phyloP scores from a whole-genome alignment of 768 basidiomycete genomes.

The Suillus brevipes region DNA sequence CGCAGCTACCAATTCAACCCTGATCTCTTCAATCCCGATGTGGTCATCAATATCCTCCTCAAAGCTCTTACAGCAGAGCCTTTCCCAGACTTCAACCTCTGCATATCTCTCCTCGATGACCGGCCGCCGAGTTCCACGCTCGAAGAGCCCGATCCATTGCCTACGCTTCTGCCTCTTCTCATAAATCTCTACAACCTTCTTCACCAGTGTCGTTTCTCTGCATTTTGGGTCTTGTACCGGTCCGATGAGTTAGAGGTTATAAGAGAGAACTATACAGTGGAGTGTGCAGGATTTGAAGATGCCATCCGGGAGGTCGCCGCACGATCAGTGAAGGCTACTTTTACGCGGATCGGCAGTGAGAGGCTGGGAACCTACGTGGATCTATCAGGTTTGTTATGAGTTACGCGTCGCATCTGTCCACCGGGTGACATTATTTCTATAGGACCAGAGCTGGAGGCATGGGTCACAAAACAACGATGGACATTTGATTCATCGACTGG shows the following conservation, averaged over 20 bases:
- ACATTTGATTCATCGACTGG: constrained; percentile 49
- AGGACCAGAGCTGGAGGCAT: constrained; percentile 61
- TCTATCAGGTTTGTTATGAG: constrained; percentile 50
- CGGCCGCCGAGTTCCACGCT: constrained; percentile 50
- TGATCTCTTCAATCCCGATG: constrained; percentile 88
- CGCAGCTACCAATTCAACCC: constrained; percentile 94
- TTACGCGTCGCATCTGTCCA: constrained; percentile 1
- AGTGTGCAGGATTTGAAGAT: constrained; percentile 81
- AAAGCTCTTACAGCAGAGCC: constrained; percentile 86
- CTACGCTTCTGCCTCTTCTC: constrained; percentile 65
- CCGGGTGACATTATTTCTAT: background rate
- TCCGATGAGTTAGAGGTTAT: constrained; percentile 70
- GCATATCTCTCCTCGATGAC: constrained; percentile 88
- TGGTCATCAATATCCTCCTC: constrained; percentile 92
- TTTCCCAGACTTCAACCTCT: constrained; percentile 92
- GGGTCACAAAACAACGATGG: constrained; percentile 71
- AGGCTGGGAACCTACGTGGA: constrained; percentile 73
- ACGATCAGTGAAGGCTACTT: constrained; percentile 75
- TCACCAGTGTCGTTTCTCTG: constrained; percentile 83
- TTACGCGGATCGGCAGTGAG: constrained; percentile 67
- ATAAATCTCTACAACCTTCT: constrained; percentile 68
- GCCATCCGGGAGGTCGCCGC: constrained; percentile 77
- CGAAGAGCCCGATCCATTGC: constrained; percentile 83
- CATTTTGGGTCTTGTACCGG: constrained; percentile 78
- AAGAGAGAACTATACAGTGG: constrained; percentile 84